Percentiles rank a stretch among this genome's conserved stretches.
phyloP scores from a whole-genome alignment of 441 rosid genomes.

The Cnidoscolus chayamansa region DNA sequence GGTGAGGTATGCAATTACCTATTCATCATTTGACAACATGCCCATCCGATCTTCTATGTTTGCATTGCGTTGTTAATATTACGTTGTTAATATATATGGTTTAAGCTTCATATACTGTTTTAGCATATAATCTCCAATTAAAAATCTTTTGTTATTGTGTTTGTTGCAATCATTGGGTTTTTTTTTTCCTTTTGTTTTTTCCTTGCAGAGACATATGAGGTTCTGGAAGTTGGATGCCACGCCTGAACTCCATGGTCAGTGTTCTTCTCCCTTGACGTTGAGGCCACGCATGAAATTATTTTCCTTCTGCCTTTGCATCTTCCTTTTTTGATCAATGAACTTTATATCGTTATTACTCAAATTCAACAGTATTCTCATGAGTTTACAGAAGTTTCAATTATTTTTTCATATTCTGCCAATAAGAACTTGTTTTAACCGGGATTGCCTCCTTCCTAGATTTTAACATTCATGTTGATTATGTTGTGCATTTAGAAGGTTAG shows the following conservation, averaged over 20 bases:
- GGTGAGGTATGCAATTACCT: constrained; percentile 36
- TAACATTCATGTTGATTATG: neutral
- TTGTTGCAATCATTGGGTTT: neutral
- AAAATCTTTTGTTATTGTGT: neutral
- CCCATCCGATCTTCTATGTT: too few species aligned
- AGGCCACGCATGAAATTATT: neutral
- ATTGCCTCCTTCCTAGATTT: neutral
- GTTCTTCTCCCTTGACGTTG: constrained; percentile 2
- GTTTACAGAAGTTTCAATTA: neutral
- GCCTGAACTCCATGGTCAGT: constrained; percentile 44
- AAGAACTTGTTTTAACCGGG: neutral
- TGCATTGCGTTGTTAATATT: too few species aligned
- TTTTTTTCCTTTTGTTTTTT: constrained; percentile 13
- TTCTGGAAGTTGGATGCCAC: constrained; percentile 44
- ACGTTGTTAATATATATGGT: too few species aligned
- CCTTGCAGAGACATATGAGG: constrained; percentile 44
- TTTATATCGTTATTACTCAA: neutral
- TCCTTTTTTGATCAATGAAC: neutral
- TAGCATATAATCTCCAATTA: neutral
- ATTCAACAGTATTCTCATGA: neutral
- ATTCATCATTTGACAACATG: neutral
- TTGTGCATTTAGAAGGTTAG: neutral
- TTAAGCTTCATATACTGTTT: neutral
- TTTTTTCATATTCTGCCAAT: neutral
- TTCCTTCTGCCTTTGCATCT: neutral